A percentile compares a stretch with the other conserved stretches of the same genome.
These are phyloP conservation scores for Cyathus striatus DNA, from an alignment of 768 basidiomycete genomes.

Conservation along the genomic window DNA sequence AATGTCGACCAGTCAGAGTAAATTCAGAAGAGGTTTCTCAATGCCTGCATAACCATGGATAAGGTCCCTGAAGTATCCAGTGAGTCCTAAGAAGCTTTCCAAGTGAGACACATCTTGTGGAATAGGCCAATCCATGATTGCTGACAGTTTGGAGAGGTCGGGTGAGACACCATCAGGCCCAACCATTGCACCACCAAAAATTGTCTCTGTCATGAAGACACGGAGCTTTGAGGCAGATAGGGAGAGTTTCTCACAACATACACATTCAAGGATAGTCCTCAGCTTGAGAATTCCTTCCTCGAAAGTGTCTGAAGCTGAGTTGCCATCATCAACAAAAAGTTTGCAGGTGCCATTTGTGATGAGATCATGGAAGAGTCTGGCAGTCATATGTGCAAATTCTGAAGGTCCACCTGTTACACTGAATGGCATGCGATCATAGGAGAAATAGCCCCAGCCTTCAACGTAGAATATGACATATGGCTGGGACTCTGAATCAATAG, in stretches of 20 bases:
- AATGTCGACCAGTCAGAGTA: constrained; percentile 13
- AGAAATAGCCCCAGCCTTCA: constrained; percentile 28
- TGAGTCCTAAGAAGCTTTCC: constrained; percentile 26
- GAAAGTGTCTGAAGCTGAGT: constrained; percentile 23
- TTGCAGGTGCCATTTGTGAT: constrained; percentile 16
- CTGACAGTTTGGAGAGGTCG: constrained; percentile 29
- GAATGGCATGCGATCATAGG: constrained; percentile 31
- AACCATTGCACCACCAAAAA: constrained; percentile 28
- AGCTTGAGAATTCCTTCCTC: constrained; percentile 17
- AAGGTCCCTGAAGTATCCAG: constrained; percentile 25
- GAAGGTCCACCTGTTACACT: constrained; percentile 34
- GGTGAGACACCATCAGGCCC: constrained; percentile 26
- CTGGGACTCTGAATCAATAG: constrained; percentile 9
- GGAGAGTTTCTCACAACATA: constrained; percentile 22
- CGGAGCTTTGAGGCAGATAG: constrained; percentile 27
- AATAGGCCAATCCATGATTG: constrained; percentile 26
- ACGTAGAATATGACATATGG: constrained; percentile 30
- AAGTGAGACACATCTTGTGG: constrained; percentile 23
- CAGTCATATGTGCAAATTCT: constrained; percentile 22
- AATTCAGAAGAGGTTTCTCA: constrained; percentile 23
- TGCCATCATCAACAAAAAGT: constrained; percentile 34
- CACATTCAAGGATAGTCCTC: constrained; percentile 15
- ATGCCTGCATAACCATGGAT: constrained; percentile 27
- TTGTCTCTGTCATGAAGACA: constrained; percentile 28
- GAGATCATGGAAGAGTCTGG: constrained; percentile 16